Percentiles rank a stretch among this genome's conserved stretches.
These are phyloP conservation scores for Solanum piurae DNA, from an alignment of 257 asterid species.

Conservation along the genomic window DNA sequence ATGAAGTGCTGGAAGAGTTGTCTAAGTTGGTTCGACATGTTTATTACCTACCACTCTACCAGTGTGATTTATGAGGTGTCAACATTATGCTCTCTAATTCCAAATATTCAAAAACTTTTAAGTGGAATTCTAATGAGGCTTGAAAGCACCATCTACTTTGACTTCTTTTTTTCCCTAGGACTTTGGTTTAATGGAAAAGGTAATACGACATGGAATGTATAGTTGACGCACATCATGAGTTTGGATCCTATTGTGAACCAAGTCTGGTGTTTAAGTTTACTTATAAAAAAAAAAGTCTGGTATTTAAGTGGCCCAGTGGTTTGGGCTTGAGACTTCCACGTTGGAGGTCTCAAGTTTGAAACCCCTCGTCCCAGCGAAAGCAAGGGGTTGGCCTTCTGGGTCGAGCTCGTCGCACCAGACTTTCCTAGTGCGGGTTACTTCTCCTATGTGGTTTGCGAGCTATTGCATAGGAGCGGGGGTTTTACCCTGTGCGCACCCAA, in stretches of 20 bases:
- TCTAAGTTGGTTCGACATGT: neutral
- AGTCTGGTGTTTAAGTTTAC: neutral
- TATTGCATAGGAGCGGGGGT: too few relatives aligned
- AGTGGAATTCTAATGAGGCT: neutral
- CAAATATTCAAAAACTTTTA: neutral
- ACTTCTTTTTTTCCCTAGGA: neutral
- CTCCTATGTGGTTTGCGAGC: too few relatives aligned
- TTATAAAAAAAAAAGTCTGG: neutral
- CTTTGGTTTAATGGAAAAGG: neutral
- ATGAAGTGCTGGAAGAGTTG: neutral
- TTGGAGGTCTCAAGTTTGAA: too few relatives aligned
- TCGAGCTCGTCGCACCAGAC: too few relatives aligned
- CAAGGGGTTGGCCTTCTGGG: too few relatives aligned
- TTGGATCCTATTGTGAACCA: neutral
- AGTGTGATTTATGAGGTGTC: neutral
- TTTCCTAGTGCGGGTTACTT: too few relatives aligned
- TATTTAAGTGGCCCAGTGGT: neutral
- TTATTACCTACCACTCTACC: neutral
- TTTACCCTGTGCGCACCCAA: too few relatives aligned
- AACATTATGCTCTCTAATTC: neutral
- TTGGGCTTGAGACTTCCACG: too few relatives aligned
- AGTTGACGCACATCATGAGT: neutral
- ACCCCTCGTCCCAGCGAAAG: too few relatives aligned
- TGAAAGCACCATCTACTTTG: neutral
- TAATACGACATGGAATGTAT: neutral